Evolutionary conservation across 192 early-diverging fungal species (phyloP).

Genomic region (Borealophlyctis nickersoniae): DNA sequence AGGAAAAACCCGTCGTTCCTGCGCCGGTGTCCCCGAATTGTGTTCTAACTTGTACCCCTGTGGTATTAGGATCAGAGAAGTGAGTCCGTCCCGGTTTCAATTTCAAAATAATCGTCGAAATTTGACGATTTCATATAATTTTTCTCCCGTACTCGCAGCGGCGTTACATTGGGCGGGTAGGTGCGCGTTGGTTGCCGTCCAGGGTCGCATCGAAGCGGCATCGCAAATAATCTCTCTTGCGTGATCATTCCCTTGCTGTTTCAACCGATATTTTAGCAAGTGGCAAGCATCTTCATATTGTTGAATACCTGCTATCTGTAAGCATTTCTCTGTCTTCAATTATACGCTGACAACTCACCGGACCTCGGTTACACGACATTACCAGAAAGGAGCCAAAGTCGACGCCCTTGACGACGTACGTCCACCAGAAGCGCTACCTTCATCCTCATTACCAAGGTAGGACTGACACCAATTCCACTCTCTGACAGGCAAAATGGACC

Average conservation of each 20-base stretch:
- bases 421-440: no score
- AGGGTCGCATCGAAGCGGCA: background rate
- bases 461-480: no score
- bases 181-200: background rate
- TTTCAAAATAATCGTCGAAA: background rate
- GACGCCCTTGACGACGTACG: constrained; percentile 18
- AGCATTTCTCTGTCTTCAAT: background rate
- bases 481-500: no score
- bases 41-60: background rate
- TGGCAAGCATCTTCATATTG: constrained; percentile 27
- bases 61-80: constrained; percentile 1
- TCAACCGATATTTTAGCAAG: no score
- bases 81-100: background rate
- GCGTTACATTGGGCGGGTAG: constrained; percentile 35
- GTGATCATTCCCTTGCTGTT: no score
- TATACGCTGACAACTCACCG: background rate
- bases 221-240: background rate
- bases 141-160: constrained; percentile 14
- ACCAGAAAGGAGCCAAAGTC: constrained; percentile 1
- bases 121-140: background rate
- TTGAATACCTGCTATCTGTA: constrained; percentile 9
- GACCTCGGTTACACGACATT: background rate
- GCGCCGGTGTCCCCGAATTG: background rate
- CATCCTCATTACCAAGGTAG: no score
- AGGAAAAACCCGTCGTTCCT: background rate